Conservation (phyloP, 495 filamentous ascomycete genomes). For the Penicillium canescens region DNA sequence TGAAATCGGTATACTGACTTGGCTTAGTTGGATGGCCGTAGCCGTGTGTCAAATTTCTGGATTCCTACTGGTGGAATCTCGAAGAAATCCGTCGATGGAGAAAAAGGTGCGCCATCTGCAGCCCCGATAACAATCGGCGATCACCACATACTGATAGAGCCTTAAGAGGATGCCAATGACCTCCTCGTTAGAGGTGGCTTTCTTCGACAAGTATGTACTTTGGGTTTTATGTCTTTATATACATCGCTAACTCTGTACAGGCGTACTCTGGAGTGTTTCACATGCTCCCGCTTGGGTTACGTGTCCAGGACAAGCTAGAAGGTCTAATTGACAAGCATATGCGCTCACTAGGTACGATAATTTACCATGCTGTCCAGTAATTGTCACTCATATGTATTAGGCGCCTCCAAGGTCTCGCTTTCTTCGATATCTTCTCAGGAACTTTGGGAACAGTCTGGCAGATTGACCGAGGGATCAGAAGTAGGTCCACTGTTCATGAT, state of each 20-base stretch:
- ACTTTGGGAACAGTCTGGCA: conserved; percentile 73
- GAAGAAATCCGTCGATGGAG: conserved; percentile 49
- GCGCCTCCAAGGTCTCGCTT: conserved; percentile 82
- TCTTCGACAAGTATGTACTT: conserved; percentile 63
- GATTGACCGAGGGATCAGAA: conserved; percentile 61
- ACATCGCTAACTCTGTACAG: conserved; percentile 30
- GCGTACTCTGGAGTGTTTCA: conserved; percentile 92
- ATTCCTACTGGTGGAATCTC: conserved; percentile 74
- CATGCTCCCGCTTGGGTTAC: conserved; percentile 82
- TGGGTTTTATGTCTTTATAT: no score
- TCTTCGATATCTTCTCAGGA: conserved; percentile 86
- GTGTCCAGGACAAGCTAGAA: conserved; percentile 89
- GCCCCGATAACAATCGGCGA: not conserved
- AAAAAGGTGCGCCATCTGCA: conserved; percentile 28
- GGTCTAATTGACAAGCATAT: conserved; percentile 86
- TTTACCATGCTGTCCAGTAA: conserved; percentile 1
- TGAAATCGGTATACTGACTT: conserved; percentile 12
- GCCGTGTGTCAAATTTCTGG: conserved; percentile 74
- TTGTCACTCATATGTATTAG: conserved; percentile 42
- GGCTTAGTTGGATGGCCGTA: conserved; percentile 54
- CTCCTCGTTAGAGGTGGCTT: conserved; percentile 78
- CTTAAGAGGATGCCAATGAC: conserved; percentile 65
- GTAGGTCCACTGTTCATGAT: conserved; percentile 32
- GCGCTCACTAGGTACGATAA: conserved; percentile 63
- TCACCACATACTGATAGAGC: conserved; percentile 14